Conservation (phyloP, 768 basidiomycete genomes). For the Amanita thiersii region DNA sequence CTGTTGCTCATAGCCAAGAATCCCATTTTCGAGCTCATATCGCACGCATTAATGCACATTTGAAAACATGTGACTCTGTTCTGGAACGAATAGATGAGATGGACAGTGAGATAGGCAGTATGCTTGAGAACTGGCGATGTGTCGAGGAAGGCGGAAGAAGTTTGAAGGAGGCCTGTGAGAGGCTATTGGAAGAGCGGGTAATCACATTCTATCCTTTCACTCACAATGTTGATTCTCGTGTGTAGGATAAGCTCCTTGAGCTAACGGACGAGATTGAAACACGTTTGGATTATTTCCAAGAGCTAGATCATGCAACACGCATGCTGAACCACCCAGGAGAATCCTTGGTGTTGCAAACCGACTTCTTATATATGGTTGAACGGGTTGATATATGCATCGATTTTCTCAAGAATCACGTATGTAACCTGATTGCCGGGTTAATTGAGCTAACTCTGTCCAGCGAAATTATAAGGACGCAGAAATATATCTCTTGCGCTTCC, state of each 20-base stretch:
- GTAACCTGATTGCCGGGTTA: slow-evolving; percentile 19
- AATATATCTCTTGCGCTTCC: slow-evolving; percentile 91
- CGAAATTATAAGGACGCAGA: slow-evolving; percentile 90
- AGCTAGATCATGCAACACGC: slow-evolving; percentile 86
- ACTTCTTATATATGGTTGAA: slow-evolving; percentile 95
- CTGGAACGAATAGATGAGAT: slow-evolving; percentile 67
- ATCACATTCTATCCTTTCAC: slow-evolving; percentile 17
- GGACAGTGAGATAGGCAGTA: slow-evolving; percentile 64
- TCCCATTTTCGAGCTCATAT: slow-evolving; percentile 86
- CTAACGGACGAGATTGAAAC: slow-evolving; percentile 77
- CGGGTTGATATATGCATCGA: slow-evolving; percentile 92
- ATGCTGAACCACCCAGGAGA: slow-evolving; percentile 95
- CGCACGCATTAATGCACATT: slow-evolving; percentile 63
- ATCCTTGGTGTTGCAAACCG: slow-evolving; percentile 80
- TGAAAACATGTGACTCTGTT: slow-evolving; percentile 70
- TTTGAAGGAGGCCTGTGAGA: slow-evolving; percentile 86
- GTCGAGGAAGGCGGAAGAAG: slow-evolving; percentile 93
- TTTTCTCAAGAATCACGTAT: slow-evolving; percentile 79
- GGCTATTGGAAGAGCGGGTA: slow-evolving; percentile 83
- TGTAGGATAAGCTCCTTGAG: slow-evolving; percentile 67
- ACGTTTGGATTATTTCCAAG: slow-evolving; percentile 88
- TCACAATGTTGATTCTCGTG: slow-evolving; percentile 4
- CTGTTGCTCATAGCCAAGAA: slow-evolving; percentile 90
- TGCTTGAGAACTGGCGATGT: slow-evolving; percentile 78
- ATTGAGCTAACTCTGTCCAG: slow-evolving; percentile 28